Conservation (phyloP, 1,284 basidiomycete species). For the Trichosporon sp. region DNA sequence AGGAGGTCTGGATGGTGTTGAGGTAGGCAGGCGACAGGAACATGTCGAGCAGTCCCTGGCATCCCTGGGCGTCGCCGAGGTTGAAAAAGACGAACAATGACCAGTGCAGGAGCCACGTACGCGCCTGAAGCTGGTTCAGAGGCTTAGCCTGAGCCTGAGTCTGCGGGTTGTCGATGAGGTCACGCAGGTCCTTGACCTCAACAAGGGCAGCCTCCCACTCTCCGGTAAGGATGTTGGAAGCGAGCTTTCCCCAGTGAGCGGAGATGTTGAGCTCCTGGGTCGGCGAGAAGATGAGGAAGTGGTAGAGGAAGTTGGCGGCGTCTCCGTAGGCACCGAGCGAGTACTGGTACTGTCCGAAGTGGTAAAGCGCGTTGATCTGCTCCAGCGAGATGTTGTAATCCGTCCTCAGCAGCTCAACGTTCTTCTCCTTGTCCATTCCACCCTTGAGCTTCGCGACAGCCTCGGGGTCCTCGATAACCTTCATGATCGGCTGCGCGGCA, state of each 20-base stretch:
- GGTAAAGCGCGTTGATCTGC: conserved; percentile 93
- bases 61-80: conserved; percentile 72
- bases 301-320: conserved; percentile 95
- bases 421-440: conserved; percentile 86
- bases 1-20: conserved; percentile 93
- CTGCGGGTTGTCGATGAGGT: conserved; percentile 68
- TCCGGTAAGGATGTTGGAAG: conserved; percentile 89
- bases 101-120: conserved; percentile 97
- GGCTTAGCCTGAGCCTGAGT: conserved; percentile 56
- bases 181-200: conserved; percentile 88
- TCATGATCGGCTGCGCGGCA: conserved; percentile 85
- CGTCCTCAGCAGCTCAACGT: conserved; percentile 86
- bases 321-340: conserved; percentile 94
- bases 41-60: conserved; percentile 85
- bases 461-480: conserved; percentile 94
- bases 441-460: conserved; percentile 71
- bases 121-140: conserved; percentile 80
- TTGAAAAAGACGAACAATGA: conserved; percentile 98
- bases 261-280: conserved; percentile 87
- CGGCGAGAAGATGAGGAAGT: conserved; percentile 94
- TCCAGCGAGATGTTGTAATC: conserved; percentile 87
- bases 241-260: conserved; percentile 96
- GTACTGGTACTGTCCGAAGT: conserved; percentile 97
- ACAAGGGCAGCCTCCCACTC: conserved; percentile 90
- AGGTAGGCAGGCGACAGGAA: conserved; percentile 95